Percentiles rank a stretch among this genome's conserved stretches.
Evolutionary conservation across 78 protist genomes (phyloP).

Genomic region (Isochrysis galbana): DNA sequence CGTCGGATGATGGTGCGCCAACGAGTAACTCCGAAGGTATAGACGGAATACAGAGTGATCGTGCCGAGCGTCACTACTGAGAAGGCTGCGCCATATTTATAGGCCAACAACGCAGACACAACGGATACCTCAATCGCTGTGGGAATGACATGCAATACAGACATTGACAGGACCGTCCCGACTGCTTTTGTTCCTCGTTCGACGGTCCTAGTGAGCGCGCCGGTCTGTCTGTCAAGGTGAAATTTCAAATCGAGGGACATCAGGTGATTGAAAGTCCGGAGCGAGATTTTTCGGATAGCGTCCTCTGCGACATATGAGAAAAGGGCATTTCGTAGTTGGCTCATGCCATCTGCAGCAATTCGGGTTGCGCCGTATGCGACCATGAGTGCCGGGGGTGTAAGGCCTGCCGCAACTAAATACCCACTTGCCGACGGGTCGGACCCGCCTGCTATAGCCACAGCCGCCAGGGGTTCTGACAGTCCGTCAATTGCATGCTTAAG

Average conservation of each 20-base stretch:
- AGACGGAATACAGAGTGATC: neutral
- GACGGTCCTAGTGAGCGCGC: neutral
- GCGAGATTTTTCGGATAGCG: neutral
- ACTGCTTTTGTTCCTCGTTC: neutral
- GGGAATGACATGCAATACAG: neutral
- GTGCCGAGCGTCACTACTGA: neutral
- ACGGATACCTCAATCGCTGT: neutral
- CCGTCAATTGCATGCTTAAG: constrained; percentile 3
- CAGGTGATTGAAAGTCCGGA: neutral
- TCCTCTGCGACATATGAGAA: neutral
- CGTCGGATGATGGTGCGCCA: neutral
- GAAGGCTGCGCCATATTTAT: neutral
- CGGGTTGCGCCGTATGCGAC: neutral
- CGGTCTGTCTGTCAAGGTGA: neutral
- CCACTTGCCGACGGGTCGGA: too few relatives aligned
- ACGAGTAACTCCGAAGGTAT: neutral
- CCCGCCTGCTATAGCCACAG: too few relatives aligned
- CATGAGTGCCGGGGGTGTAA: neutral
- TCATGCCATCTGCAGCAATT: neutral
- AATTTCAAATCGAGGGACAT: neutral
- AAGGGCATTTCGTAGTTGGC: neutral
- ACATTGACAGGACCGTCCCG: neutral
- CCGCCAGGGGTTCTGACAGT: neutral
- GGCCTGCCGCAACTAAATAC: too few relatives aligned
- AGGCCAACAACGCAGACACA: neutral